Percentiles rank a stretch among this genome's conserved stretches.
Evolutionary conservation across 2,329 filamentous ascomycete species (phyloP).

Genomic region (Teratosphaeriaceae sp.): DNA sequence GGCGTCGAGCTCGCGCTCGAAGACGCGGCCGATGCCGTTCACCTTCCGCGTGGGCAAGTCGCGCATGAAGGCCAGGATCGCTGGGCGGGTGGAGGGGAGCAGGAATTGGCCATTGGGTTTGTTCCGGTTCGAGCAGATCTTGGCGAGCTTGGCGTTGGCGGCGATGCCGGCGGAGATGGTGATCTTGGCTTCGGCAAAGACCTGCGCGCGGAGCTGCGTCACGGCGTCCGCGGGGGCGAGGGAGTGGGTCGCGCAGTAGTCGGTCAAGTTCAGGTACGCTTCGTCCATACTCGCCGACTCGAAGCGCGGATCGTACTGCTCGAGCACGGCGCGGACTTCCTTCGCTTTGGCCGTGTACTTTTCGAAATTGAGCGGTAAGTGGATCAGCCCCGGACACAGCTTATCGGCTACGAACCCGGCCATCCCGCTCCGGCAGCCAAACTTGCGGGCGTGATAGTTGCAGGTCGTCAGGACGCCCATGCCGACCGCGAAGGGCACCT

Average conservation of each 20-base stretch:
- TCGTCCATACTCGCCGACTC: constrained; percentile 95
- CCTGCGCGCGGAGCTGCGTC: constrained; percentile 67
- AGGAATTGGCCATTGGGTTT: constrained; percentile 92
- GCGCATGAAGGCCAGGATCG: constrained; percentile 81
- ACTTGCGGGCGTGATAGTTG: constrained; percentile 87
- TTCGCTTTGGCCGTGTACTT: constrained; percentile 89
- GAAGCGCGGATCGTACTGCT: constrained; percentile 82
- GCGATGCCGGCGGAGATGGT: constrained; percentile 94
- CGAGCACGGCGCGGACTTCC: constrained; percentile 75
- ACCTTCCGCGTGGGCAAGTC: constrained; percentile 81
- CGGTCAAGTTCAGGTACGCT: constrained; percentile 90
- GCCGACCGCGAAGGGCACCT: constrained; percentile 88
- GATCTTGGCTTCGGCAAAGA: constrained; percentile 69
- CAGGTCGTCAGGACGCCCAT: constrained; percentile 62
- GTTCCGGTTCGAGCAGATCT: constrained; percentile 92
- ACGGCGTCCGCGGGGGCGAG: constrained; percentile 68
- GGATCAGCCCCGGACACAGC: constrained; percentile 77
- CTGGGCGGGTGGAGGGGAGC: constrained; percentile 62
- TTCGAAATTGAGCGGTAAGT: constrained; percentile 76
- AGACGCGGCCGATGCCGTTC: constrained; percentile 88
- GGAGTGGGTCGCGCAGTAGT: constrained; percentile 64
- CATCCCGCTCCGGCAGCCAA: constrained; percentile 91
- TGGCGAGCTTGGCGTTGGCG: constrained; percentile 86
- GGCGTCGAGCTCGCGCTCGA: constrained; percentile 83
- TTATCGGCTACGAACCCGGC: constrained; percentile 93